Evolutionary conservation across 2,329 filamentous ascomycete species (phyloP).

Genomic region (Ceratocystis variospora): DNA sequence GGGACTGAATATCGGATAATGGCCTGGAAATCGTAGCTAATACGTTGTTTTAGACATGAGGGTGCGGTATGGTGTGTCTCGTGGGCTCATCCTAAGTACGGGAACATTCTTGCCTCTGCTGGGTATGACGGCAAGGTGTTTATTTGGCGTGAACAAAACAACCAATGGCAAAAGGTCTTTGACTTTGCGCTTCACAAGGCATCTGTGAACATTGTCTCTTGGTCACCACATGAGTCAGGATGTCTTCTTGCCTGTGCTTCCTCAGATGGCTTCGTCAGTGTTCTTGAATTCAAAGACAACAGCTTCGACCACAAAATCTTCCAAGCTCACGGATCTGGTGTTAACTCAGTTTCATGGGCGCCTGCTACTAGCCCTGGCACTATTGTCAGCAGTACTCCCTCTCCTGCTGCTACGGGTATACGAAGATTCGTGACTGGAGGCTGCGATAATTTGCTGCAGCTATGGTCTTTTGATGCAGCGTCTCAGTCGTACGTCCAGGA

Average conservation of each 20-base stretch:
- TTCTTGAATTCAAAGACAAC: constrained; percentile 95
- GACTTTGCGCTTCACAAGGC: constrained; percentile 90
- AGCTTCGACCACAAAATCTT: constrained; percentile 83
- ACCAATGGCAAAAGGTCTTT: constrained; percentile 73
- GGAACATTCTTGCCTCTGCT: constrained; percentile 89
- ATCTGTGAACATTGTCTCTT: constrained; percentile 89
- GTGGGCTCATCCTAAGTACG: constrained; percentile 97
- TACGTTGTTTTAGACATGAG: constrained; percentile 54
- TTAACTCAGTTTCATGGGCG: constrained; percentile 93
- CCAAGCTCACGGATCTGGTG: constrained; percentile 80
- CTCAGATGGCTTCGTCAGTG: constrained; percentile 82
- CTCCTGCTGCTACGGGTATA: constrained; percentile 46
- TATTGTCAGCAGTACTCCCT: constrained; percentile 59
- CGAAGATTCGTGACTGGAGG: constrained; percentile 88
- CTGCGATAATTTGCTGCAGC: constrained; percentile 82
- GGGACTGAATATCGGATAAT: not conserved
- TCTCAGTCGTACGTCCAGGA: constrained; percentile 49
- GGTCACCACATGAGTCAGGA: constrained; percentile 93
- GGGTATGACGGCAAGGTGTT: constrained; percentile 97
- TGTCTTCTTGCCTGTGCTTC: constrained; percentile 91
- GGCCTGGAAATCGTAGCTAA: not conserved
- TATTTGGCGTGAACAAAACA: constrained; percentile 85
- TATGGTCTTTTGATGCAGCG: constrained; percentile 70
- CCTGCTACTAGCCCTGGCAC: constrained; percentile 73
- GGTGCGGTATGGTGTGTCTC: constrained; percentile 95